Evolutionary conservation across 2,329 filamentous ascomycete genomes (phyloP), one percentile per base, ranked within the genome.

Genomic region (Sarocladium oryzae): DNA sequence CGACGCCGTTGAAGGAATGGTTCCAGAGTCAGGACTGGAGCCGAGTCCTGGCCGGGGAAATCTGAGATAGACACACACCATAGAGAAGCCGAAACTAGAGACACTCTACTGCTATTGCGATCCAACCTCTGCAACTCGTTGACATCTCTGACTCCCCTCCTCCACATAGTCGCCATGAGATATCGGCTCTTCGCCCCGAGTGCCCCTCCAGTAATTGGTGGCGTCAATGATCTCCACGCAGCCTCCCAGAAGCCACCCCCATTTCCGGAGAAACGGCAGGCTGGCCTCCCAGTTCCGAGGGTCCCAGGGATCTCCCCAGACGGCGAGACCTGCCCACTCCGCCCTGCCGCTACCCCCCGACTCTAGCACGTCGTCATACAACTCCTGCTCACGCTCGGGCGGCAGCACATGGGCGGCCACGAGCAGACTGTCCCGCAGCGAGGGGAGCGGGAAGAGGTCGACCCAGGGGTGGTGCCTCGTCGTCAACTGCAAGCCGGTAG

Each of bases 251-350:
- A 72, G 50, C 60, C 64, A 64, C 1, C 54, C 62, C 71, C 72
- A 78, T 53, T 74, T 76, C 23, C 60, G 58, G 5, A 70, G 53
- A 54, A 78, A 77, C 0, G 52, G 48, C 15, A 67, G 63, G 0
- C 66, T 75, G 1, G 72, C 59, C 56, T 79, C 76, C 74, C 75
- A 79, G 13, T 64, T 70, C 0, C 53, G 50, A 2, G 64, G 52
- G 49, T 76, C 66, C 66, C 67, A 74, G 0, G 74, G 65, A 9
- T 75, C 69, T 1, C 73, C 71, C 75, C 75, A 78, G 2, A 76
- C 69, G 9, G 77, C 61, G 1, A 78, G 37, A 9, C 55, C 55
- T 9, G 35, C 26, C 46, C 51, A 52, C 9, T 54, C 41, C 20
- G 28, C 28, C 28, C 32, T 51, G 20, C 36, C 20, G 10, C 30